Evolutionary conservation across 495 filamentous ascomycete genomes (phyloP), one percentile per base, ranked within the genome.

Genomic region (Staphylotrichum tortipilum): DNA sequence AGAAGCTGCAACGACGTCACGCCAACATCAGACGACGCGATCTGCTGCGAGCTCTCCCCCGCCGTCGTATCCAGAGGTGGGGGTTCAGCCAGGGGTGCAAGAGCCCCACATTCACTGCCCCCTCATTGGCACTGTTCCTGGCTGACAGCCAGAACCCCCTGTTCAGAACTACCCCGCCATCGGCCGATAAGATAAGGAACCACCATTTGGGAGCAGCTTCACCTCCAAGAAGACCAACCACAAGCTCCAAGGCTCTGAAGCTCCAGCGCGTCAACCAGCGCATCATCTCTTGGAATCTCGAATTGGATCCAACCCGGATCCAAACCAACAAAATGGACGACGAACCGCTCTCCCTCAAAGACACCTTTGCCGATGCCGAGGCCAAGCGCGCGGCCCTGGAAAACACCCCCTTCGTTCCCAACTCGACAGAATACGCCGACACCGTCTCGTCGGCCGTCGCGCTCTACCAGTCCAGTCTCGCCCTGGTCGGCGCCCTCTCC

Each of bases 381-480:
- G 52, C 34, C 11, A 64, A 65, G 48, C 67, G 73, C 23, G 50
- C 64, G 45, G 49, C 59, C 28, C 54, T 75, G 31, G 63, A 70
- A 39, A 52, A 38, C 34, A 50, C 64, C 9, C 62, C 55, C 31
- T 56, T 56, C 31, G 52, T 79, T 36, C 66, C 75, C 23, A 83
- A 75, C 61, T 78, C 75, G 12, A 60, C 80, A 39, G 62, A 65
- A 23, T 92, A 87, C 69, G 78, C 81, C 56, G 73, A 81, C 49
- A 78, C 83, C 52, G 74, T 96, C 47, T 70, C 70, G 47, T 65
- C 76, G 29, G 78, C 85, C 14, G 79, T 94, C 43, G 58, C 74
- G 47, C 73, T 78, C 44, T 86, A 95, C 67, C 74, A 87, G 54
- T 75, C 86, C 63, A 89, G 85, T 65, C 74, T 83, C 30, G 66